Evolutionary conservation across 495 filamentous ascomycete genomes (phyloP), one percentile per base, ranked within the genome.

Genomic region (Oleoguttula mirabilis): DNA sequence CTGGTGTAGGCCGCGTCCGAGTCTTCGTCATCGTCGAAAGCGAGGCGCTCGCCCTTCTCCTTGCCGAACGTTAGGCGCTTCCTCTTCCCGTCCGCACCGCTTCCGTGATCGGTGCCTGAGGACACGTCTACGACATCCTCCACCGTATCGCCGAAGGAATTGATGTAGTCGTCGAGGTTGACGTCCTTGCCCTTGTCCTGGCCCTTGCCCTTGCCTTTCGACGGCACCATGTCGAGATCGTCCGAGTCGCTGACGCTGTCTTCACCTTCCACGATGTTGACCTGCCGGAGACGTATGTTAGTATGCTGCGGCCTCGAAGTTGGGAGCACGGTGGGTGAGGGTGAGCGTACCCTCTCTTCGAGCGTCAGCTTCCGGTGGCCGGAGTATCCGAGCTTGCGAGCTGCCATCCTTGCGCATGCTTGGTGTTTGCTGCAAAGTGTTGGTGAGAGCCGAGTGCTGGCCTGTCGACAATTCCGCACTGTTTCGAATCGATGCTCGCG

Each of bases 1-100:
- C 63, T 60, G 28, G 71, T 47, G 55, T 79, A 81, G 7, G 66
- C 69, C 10, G 66, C 66, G 45, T 70, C 66, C 37, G 55, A 58
- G 27, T 68, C 63, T 35, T 67, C 63, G 24, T 70, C 65, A 15
- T 50, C 51, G 16, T 53, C 50, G 39, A 48, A 57, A 21, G 55
- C 51, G 0, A 57, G 32, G 19, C 45, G 30, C 32, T 45, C 38
- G 17, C 53, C 55, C 30, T 33, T 28, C 36, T 43, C 41, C 30
- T 27, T 33, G 34, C 35, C 19, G 12, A 39, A 21, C 3, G 19
- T 43, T 19, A 14, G 25, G 10, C 25, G 39, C 17, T 41, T 31
- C 10, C 28, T 3, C 27, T 36, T 41, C 15, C 3, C 32, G 15
- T n/a, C 36, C 7, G 7, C 25, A 7, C 25, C 25, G n/a, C n/a